phyloP scores from a whole-genome alignment of 768 basidiomycete genomes.

The Lentinula lateritia region DNA sequence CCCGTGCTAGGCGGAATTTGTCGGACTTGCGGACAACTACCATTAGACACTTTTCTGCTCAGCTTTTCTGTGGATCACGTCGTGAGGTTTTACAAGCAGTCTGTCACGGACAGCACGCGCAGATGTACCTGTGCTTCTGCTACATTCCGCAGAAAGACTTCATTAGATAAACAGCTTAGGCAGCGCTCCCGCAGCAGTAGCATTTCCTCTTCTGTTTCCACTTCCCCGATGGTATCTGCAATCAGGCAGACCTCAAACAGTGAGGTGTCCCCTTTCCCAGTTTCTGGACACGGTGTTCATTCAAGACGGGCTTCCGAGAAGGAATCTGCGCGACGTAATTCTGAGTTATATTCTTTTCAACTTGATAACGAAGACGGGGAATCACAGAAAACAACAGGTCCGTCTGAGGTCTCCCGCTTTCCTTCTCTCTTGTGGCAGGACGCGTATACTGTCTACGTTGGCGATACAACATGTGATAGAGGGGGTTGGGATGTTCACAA shows the following conservation, averaged over 20 bases:
- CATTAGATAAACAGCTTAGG: slow-evolving; percentile 39
- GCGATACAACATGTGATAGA: slow-evolving; percentile 62
- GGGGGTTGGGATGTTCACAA: slow-evolving; percentile 70
- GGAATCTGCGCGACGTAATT: slow-evolving; percentile 44
- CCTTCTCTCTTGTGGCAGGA: slow-evolving; percentile 50
- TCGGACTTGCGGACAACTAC: slow-evolving; percentile 62
- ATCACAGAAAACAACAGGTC: slow-evolving; percentile 12
- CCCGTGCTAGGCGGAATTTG: slow-evolving; percentile 54
- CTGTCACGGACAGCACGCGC: slow-evolving; percentile 49
- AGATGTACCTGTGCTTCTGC: slow-evolving; percentile 59
- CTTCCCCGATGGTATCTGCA: slow-evolving; percentile 43
- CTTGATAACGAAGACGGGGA: slow-evolving; percentile 40
- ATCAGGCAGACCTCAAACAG: slow-evolving; percentile 43
- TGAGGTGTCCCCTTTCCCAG: slow-evolving; percentile 60
- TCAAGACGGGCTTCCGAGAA: slow-evolving; percentile 72
- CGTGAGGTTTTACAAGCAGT: slow-evolving; percentile 62
- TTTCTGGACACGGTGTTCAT: slow-evolving; percentile 76
- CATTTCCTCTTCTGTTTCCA: slow-evolving; percentile 32
- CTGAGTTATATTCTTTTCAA: slow-evolving; percentile 41
- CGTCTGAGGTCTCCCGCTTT: slow-evolving; percentile 17
- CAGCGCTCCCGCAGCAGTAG: slow-evolving; percentile 62
- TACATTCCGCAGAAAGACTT: slow-evolving; percentile 34
- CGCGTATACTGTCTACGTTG: slow-evolving; percentile 46
- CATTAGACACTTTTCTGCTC: slow-evolving; percentile 59
- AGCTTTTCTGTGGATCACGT: slow-evolving; percentile 61